Conservation (phyloP, 139 green algal genomes). For the Chlorella sp. region DNA sequence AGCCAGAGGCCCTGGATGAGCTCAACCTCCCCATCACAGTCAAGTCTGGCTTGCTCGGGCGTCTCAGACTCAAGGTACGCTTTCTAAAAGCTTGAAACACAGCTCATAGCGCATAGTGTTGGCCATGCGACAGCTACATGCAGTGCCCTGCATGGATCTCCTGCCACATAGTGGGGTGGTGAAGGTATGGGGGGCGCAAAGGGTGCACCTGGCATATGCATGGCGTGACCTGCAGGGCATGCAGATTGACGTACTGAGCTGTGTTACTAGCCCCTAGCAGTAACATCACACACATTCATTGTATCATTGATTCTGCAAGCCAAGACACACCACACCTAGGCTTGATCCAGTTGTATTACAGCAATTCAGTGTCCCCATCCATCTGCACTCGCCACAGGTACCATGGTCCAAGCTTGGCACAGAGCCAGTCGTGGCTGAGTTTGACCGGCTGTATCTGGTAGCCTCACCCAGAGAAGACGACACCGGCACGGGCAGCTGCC, state of each 20-base stretch:
- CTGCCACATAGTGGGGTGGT: not conserved
- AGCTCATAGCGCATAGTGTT: too few relatives aligned
- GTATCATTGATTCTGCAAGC: too few relatives aligned
- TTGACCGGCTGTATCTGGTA: slow-evolving; percentile 91
- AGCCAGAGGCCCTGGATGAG: slow-evolving; percentile 79
- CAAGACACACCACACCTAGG: too few relatives aligned
- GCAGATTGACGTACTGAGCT: not conserved
- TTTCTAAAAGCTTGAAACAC: not conserved
- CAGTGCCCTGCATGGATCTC: not conserved
- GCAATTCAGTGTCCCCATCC: too few relatives aligned
- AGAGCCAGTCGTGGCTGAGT: slow-evolving; percentile 83
- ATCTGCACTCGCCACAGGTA: slow-evolving; percentile 51
- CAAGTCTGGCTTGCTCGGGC: slow-evolving; percentile 82
- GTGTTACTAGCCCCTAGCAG: too few relatives aligned
- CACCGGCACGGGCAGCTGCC: not conserved
- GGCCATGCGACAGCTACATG: not conserved
- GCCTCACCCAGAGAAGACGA: slow-evolving; percentile 50
- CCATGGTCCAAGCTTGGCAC: slow-evolving; percentile 84
- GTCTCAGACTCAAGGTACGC: slow-evolving; percentile 76
- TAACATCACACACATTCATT: too few relatives aligned
- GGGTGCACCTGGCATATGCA: not conserved
- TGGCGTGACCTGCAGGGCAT: not conserved
- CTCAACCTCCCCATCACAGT: slow-evolving; percentile 88
- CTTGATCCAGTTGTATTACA: too few relatives aligned
- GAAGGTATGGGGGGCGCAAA: not conserved